Base-by-base conservation (phyloP, 495 filamentous ascomycete species). In the Parathielavia hyrcaniae region DNA sequence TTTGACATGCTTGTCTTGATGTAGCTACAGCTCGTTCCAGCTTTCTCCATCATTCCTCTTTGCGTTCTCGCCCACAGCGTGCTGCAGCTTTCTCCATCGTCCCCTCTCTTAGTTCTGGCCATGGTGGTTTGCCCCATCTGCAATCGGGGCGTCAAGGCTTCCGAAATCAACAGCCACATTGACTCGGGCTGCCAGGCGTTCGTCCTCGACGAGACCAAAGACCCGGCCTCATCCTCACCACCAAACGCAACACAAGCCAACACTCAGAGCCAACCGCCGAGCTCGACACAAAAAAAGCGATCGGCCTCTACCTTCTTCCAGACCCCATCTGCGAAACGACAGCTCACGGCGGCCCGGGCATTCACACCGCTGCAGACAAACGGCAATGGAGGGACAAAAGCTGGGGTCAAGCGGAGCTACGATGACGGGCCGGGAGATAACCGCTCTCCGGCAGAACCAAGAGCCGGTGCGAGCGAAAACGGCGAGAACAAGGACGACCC, bases 91-190 rank as follows among this genome's bases (percentile, higher is more conserved):
- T 36, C n/a, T 17, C 2, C 26, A 30, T 30, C 6, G 26, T 30
- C 26, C 26, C 2, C 26, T 2, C 26, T 30, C 26, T 30, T 30
- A 2, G 6, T 30, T 30, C 2, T 44, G 14, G 45, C 44, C 53
- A 67, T 67, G 69, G 91, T 98, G 35, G 79, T 80, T 55, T 98
- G 93, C 67, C 93, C 93, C 7, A 88, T 91, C 55, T 98, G 93
- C 73, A 76, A 80, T 50, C 87, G 89, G 60, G 74, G 79, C 41
- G 91, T 97, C 60, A 81, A 84, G 51, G 75, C 86, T 53, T 63
- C 74, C 53, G 81, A 87, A 57, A 98, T 98, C 75, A 98, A 98
- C 70, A 77, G 80, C 50, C 93, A 98, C 68, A 83, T 98, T 62
- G 93, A 98, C 70, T 90, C 88, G 16, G 81, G 81, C 63, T 97